phyloP scores from a whole-genome alignment of 2,329 filamentous ascomycete genomes.

The Penicillium nordicum region DNA sequence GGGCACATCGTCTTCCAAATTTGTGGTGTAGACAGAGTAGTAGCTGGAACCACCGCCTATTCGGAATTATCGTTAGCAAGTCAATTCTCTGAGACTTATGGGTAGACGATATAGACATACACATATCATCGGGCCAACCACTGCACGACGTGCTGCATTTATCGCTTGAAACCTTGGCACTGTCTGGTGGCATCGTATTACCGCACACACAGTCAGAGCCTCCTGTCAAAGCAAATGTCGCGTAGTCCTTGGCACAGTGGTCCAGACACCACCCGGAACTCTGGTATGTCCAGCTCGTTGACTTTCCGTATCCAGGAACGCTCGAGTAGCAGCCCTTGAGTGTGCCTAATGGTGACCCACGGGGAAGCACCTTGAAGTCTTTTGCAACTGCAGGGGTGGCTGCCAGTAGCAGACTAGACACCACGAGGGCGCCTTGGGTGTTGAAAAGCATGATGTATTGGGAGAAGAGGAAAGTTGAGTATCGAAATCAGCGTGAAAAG shows the following conservation, averaged over 20 bases:
- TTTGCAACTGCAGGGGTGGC: slow-evolving; percentile 18
- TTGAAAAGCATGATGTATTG: slow-evolving; percentile 29
- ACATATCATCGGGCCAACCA: slow-evolving; percentile 61
- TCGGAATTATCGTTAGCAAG: slow-evolving; percentile 18
- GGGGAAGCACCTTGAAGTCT: slow-evolving; percentile 18
- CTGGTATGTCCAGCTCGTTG: slow-evolving; percentile 52
- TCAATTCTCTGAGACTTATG: slow-evolving; percentile 3
- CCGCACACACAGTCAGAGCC: slow-evolving; percentile 72
- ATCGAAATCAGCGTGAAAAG: slow-evolving; percentile 3
- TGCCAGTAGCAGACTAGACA: slow-evolving; percentile 27
- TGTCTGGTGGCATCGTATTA: slow-evolving; percentile 59
- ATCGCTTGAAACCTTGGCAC: slow-evolving; percentile 52
- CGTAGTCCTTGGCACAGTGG: slow-evolving; percentile 48
- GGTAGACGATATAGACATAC: slow-evolving; percentile 47
- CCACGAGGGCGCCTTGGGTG: slow-evolving; percentile 24
- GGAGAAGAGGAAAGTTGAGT: slow-evolving; percentile 3
- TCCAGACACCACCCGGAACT: slow-evolving; percentile 55
- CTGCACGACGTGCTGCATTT: slow-evolving; percentile 65
- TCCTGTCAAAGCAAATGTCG: slow-evolving; percentile 62
- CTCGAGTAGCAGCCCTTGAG: slow-evolving; percentile 53
- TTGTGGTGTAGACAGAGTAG: slow-evolving; percentile 54
- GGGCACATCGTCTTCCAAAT: slow-evolving; percentile 40
- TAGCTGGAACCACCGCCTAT: slow-evolving; percentile 57
- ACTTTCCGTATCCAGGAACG: slow-evolving; percentile 45
- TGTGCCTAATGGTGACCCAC: slow-evolving; percentile 15